Conservation (phyloP, 2,329 filamentous ascomycete genomes). For the Ophiocordyceps camponoti-rufipedis region DNA sequence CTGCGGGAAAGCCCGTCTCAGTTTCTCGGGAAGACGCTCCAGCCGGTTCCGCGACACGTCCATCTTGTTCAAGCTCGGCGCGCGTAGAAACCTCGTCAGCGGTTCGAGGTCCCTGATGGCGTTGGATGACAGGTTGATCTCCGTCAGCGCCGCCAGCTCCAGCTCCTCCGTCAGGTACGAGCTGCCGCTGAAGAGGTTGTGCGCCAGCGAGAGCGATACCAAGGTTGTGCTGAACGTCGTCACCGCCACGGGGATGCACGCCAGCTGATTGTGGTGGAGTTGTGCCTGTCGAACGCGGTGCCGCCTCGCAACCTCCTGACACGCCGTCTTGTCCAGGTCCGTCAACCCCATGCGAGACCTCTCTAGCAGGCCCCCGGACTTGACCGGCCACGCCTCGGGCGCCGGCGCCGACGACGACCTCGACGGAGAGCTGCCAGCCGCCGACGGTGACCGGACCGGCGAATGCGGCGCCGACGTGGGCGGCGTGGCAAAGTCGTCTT, state of each 20-base stretch:
- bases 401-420: constrained; percentile 26
- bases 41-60: constrained; percentile 76
- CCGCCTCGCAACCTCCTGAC: constrained; percentile 32
- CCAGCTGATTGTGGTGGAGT: constrained; percentile 62
- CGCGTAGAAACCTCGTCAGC: constrained; percentile 47
- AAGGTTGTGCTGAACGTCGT: constrained; percentile 54
- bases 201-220: constrained; percentile 52
- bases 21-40: constrained; percentile 40
- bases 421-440: constrained; percentile 22
- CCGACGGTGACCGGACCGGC: constrained; percentile 28
- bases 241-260: constrained; percentile 50
- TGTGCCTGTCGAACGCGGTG: constrained; percentile 39
- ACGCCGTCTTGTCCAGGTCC: constrained; percentile 37
- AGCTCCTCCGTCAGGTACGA: constrained; percentile 48
- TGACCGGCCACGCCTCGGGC: constrained; percentile 30
- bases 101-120: constrained; percentile 52
- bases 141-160: constrained; percentile 54
- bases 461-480: constrained; percentile 34
- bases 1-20: constrained; percentile 51
- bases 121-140: constrained; percentile 60
- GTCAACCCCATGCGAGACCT: constrained; percentile 48
- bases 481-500: constrained; percentile 36
- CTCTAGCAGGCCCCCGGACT: constrained; percentile 47
- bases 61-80: constrained; percentile 56
- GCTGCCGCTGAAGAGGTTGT: constrained; percentile 52